These are phyloP conservation scores for Capronia americana DNA, from an alignment of 2,329 filamentous ascomycete genomes.

Conservation along the genomic window DNA sequence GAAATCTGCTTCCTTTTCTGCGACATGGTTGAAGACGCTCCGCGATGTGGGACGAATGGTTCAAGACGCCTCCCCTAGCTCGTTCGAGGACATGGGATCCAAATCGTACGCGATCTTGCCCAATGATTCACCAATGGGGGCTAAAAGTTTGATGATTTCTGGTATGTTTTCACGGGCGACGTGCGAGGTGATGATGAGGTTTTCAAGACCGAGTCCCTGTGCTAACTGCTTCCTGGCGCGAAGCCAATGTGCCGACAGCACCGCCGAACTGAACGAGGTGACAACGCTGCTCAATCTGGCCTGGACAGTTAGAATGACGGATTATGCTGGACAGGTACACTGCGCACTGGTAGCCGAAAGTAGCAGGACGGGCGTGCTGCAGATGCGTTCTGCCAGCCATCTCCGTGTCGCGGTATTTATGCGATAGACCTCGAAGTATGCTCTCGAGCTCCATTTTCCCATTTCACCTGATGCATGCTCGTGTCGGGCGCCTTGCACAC, in stretches of 20 bases:
- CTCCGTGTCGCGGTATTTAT: slow-evolving; percentile 58
- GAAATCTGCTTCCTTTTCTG: slow-evolving; percentile 67
- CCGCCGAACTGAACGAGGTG: slow-evolving; percentile 64
- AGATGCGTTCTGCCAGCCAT: slow-evolving; percentile 66
- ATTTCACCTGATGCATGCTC: slow-evolving; percentile 33
- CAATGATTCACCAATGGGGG: slow-evolving; percentile 59
- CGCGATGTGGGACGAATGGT: slow-evolving; percentile 62
- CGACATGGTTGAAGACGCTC: slow-evolving; percentile 63
- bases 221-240: slow-evolving; percentile 59
- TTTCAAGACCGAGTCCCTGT: slow-evolving; percentile 53
- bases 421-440: slow-evolving; percentile 52
- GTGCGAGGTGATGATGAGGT: slow-evolving; percentile 65
- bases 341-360: slow-evolving; percentile 65
- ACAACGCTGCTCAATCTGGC: slow-evolving; percentile 54
- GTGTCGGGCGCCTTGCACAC: too few relatives aligned
- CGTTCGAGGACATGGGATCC: slow-evolving; percentile 65
- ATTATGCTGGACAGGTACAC: slow-evolving; percentile 60
- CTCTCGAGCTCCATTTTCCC: slow-evolving; percentile 54
- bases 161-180: slow-evolving; percentile 62
- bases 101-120: slow-evolving; percentile 64
- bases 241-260: slow-evolving; percentile 63
- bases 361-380: slow-evolving; percentile 63
- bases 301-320: slow-evolving; percentile 56
- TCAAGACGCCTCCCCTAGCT: slow-evolving; percentile 61
- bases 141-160: slow-evolving; percentile 61